Evolutionary conservation across 108 stramenopile species (phyloP).

Genomic region (Skeletonema marinoi): DNA sequence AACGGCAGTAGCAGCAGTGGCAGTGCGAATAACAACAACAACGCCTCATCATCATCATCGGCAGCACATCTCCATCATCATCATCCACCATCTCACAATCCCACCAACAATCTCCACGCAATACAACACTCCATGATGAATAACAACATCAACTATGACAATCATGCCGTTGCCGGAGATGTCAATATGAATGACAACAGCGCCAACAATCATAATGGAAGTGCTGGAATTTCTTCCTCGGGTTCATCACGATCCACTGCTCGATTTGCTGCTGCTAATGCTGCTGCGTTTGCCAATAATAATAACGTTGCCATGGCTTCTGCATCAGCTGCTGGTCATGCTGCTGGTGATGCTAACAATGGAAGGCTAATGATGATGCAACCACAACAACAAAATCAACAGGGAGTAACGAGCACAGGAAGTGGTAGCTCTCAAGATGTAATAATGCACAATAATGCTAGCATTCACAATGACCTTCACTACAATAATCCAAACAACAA

Average conservation of each 20-base stretch:
- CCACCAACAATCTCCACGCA: not conserved
- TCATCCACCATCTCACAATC: conserved; percentile 7
- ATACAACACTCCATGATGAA: not conserved
- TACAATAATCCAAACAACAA: not conserved
- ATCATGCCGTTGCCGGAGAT: not conserved
- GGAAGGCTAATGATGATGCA: not conserved
- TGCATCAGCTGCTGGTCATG: no score
- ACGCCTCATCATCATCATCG: not conserved
- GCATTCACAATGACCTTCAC: not conserved
- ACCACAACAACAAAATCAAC: not conserved
- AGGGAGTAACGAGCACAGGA: not conserved
- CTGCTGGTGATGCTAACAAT: not conserved
- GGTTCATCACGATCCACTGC: conserved; percentile 19
- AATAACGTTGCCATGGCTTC: not conserved
- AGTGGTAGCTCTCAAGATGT: not conserved
- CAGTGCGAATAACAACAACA: conserved; percentile 1
- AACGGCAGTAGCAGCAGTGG: not conserved
- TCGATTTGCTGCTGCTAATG: not conserved
- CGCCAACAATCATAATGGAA: not conserved
- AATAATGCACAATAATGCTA: not conserved
- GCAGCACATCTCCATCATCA: not conserved
- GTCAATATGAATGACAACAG: no score
- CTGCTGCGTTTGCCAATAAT: not conserved
- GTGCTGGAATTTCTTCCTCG: conserved; percentile 23
- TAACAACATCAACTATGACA: not conserved